Base-by-base conservation (phyloP, 2,329 filamentous ascomycete species). In the Neonectria neomacrospora region DNA sequence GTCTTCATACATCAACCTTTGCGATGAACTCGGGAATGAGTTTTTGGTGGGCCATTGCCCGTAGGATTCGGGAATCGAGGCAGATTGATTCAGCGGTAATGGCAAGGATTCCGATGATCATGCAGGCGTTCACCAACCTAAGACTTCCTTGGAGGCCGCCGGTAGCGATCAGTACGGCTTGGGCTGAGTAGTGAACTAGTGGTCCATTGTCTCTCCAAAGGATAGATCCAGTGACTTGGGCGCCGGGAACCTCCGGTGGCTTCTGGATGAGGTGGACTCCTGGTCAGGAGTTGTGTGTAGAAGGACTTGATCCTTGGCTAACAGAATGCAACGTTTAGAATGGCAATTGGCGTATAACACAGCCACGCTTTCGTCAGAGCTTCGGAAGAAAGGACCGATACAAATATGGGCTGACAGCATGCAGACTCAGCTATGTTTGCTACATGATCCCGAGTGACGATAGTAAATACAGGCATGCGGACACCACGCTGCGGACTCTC, bases 41-140 rank as follows among this genome's bases (percentile, higher is more conserved):
- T 2, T 54, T 59, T 5, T 64, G 62, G 3, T 56, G 41, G 5
- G 62, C 51, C 62, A 64, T 64, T 18, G 45, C 61, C 6, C 54
- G 60, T 14, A 59, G 42, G 3, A 63, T 32, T 20, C 55, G 60
- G 32, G 60, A 65, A 1, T 58, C 42, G 9, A 65, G 42, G 11
- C 61, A 62, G 5, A 65, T 32, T 1, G 62, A 57, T 26, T 65
- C 58, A 5, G 55, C 20, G 12, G 32, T 53, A n/a, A 69, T 70
- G 0, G 68, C 69, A 3, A 70, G 44, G 10, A 69, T 60, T 9
- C 63, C 62, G 3, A 63, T 61, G 8, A 71, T 71, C 64, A 71
- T 69, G n/a, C 66, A 64, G 9, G 63, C 66, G 22, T 71, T 71
- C n/a, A 69, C 56, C 5, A 66, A 48, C n/a, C 64, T 37, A 5